Percentiles rank a stretch among this genome's conserved stretches.
phyloP scores from a whole-genome alignment of 768 basidiomycete species.

The Favolaschia claudopus region DNA sequence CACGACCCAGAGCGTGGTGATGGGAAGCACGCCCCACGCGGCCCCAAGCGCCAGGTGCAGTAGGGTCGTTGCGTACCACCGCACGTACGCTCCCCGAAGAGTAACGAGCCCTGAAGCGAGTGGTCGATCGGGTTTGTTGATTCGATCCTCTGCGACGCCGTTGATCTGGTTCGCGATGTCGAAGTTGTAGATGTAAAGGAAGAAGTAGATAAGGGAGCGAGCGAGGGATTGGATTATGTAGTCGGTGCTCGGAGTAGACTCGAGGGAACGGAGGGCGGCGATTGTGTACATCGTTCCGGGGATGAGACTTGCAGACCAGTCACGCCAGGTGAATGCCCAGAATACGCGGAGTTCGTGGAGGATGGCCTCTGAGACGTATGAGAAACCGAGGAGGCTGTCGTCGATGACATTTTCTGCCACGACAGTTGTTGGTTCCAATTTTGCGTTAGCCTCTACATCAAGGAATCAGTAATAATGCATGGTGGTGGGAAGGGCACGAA shows the following conservation, averaged over 20 bases:
- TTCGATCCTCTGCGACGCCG: slow-evolving; percentile 21
- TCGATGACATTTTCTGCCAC: no score
- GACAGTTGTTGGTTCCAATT: no score
- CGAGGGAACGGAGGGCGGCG: slow-evolving; percentile 20
- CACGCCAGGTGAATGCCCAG: slow-evolving; percentile 23
- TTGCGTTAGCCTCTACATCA: no score
- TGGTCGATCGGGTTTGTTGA: slow-evolving; percentile 26
- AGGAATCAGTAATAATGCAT: no score
- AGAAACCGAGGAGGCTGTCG: slow-evolving; percentile 9
- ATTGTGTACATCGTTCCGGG: slow-evolving; percentile 20
- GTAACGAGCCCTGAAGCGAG: slow-evolving; percentile 14
- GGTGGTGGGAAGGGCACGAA: no score
- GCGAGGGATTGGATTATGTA: neutral
- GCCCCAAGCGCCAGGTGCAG: slow-evolving; percentile 14
- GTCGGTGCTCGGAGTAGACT: neutral
- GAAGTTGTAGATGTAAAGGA: slow-evolving; percentile 24
- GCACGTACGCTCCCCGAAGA: slow-evolving; percentile 15
- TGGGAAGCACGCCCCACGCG: slow-evolving; percentile 23
- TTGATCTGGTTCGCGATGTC: slow-evolving; percentile 27
- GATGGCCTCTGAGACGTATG: slow-evolving; percentile 9
- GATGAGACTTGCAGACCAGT: slow-evolving; percentile 22
- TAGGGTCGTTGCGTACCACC: slow-evolving; percentile 12
- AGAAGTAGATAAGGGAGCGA: slow-evolving; percentile 23
- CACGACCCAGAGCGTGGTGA: slow-evolving; percentile 18
- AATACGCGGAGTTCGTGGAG: slow-evolving; percentile 18